Conservation (phyloP, 768 basidiomycete species). For the Suillus bovinus region DNA sequence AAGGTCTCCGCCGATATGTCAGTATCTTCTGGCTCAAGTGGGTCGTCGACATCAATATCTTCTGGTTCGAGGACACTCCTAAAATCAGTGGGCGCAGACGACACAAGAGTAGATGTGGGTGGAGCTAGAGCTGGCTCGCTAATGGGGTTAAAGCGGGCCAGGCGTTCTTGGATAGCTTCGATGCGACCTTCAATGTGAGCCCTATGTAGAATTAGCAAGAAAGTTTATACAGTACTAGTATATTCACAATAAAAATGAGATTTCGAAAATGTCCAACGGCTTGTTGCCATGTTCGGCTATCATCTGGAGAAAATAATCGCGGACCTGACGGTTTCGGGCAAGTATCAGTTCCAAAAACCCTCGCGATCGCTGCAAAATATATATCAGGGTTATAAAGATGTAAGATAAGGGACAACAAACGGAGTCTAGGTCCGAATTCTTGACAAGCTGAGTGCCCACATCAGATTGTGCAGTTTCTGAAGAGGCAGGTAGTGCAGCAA, state of each 20-base stretch:
- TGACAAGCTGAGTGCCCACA: background rate
- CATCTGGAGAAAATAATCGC: background rate
- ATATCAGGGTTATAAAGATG: background rate
- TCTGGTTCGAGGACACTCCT: background rate
- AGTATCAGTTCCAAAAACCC: background rate
- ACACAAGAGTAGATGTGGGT: background rate
- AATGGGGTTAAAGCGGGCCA: slow-evolving; percentile 22
- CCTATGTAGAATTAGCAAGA: slow-evolving; percentile 31
- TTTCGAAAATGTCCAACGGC: background rate
- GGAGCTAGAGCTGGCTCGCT: slow-evolving; percentile 1
- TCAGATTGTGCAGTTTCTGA: background rate
- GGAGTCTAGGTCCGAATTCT: background rate
- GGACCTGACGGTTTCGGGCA: background rate
- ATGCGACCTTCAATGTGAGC: slow-evolving; percentile 39
- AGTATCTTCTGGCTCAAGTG: slow-evolving; percentile 23
- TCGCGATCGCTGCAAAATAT: slow-evolving; percentile 2
- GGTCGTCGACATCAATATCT: slow-evolving; percentile 9
- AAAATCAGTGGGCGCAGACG: background rate
- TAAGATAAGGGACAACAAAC: background rate
- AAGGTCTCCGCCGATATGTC: slow-evolving; percentile 21
- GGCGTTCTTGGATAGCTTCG: slow-evolving; percentile 36
- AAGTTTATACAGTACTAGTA: slow-evolving; percentile 10
- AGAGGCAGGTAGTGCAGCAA: slow-evolving; percentile 8
- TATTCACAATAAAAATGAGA: slow-evolving; percentile 1
- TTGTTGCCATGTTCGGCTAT: background rate